Base-by-base conservation (phyloP, 495 filamentous ascomycete species). In the Lasiosphaeria ovina region DNA sequence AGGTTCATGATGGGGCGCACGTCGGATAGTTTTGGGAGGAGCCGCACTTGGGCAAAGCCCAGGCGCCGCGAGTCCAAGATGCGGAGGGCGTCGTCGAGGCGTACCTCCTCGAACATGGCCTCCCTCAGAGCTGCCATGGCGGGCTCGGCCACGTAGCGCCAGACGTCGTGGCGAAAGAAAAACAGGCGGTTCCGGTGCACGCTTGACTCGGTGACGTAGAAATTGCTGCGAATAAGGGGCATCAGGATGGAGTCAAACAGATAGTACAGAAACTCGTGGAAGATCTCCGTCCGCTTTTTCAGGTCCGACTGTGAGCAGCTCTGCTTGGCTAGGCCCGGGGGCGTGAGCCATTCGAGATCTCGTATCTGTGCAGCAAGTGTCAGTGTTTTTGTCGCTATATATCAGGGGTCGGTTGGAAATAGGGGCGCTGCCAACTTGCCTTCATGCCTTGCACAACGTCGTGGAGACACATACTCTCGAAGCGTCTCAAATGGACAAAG, bases 111-210 rank as follows among this genome's bases (percentile, higher is more conserved):
- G 58, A 97, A 91, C 82, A 93, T 93, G 3, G 79, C 79, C 6
- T 73, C 61, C 70, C 92, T 95, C 16, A 98, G 75, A 6, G 76
- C 69, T 1, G 80, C 74, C 68, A 97, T 74, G 0, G 89, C 85
- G 12, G 91, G 87, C 62, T 93, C 88, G 8, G 84, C 87, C 48
- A 97, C 66, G 14, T 78, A 80, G 58, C 84, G 82, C 94, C 94
- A 98, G 42, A 92, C 79, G 66, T 98, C 94, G 62, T 98, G 95
- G 4, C 93, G 87, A 65, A 97, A 98, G 76, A 90, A 98, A 72
- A 97, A 96, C 0, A 98, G 76, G 6, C 86, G 85, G 66, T 95
- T 91, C 32, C 85, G 81, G 66, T 97, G 87, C 6, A 79, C 76
- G 63, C 85, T 90, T 2, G 91, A 93, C 71, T 98, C 94, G 1